Conservation (phyloP, 768 basidiomycete species). For the Pleurotus sapidus region DNA sequence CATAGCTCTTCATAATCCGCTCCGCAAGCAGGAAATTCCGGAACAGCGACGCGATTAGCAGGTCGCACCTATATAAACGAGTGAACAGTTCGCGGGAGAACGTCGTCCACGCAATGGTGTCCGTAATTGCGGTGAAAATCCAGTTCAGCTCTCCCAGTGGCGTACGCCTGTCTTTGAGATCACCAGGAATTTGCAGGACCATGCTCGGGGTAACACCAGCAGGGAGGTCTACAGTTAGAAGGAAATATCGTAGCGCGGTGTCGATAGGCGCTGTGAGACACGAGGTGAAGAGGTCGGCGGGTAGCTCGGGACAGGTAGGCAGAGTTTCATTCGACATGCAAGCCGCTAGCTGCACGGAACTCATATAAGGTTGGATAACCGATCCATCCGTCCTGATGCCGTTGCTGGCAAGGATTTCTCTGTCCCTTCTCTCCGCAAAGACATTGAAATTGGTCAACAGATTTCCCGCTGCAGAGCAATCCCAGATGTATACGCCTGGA, state of each 20-base stretch:
- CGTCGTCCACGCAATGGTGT: constrained; percentile 99
- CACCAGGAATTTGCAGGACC: constrained; percentile 94
- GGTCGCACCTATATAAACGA: constrained; percentile 89
- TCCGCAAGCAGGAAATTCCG: constrained; percentile 97
- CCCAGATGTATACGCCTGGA: constrained; percentile 98
- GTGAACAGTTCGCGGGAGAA: constrained; percentile 94
- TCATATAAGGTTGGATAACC: constrained; percentile 60
- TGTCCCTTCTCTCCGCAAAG: constrained; percentile 73
- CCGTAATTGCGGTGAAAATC: constrained; percentile 99
- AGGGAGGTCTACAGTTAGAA: constrained; percentile 86
- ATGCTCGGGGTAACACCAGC: constrained; percentile 81
- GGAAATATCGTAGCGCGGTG: constrained; percentile 90
- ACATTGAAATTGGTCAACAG: constrained; percentile 86
- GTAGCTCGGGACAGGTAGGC: constrained; percentile 94
- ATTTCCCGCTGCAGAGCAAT: constrained; percentile 96
- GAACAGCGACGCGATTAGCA: constrained; percentile 94
- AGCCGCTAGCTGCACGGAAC: constrained; percentile 92
- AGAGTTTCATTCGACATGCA: constrained; percentile 89
- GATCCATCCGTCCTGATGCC: constrained; percentile 59
- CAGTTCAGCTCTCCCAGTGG: constrained; percentile 98
- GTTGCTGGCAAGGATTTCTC: constrained; percentile 55
- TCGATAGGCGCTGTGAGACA: constrained; percentile 98
- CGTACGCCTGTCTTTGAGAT: constrained; percentile 93
- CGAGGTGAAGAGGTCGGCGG: constrained; percentile 96
- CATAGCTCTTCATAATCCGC: constrained; percentile 96